A percentile compares a stretch with the other conserved stretches of the same genome.
phyloP scores from a whole-genome alignment of 768 basidiomycete genomes.

The Russula compacta region DNA sequence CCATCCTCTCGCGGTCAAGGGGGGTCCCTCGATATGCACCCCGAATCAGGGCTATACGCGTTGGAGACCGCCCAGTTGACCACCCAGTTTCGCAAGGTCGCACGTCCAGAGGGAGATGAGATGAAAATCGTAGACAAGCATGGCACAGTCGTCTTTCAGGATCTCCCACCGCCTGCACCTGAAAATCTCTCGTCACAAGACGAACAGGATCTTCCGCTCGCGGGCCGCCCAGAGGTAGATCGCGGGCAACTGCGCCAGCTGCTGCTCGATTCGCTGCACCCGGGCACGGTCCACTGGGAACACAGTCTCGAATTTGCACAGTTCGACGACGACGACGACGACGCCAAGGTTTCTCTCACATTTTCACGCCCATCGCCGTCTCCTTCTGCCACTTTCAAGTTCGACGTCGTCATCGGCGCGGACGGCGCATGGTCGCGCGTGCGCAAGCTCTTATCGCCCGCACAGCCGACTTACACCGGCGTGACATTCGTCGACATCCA shows the following conservation, averaged over 20 bases:
- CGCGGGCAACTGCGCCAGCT: constrained; percentile 9
- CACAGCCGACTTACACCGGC: constrained; percentile 29
- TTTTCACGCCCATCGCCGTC: not conserved
- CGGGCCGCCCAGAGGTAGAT: constrained; percentile 6
- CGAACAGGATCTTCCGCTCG: not conserved
- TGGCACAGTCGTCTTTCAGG: not conserved
- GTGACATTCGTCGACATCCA: constrained; percentile 19
- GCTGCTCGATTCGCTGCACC: constrained; percentile 7
- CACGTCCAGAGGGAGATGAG: constrained; percentile 4
- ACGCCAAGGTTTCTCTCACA: not conserved
- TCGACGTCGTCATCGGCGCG: constrained; percentile 29
- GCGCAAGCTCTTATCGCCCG: constrained; percentile 27
- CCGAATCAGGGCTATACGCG: not conserved
- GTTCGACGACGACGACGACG: not conserved
- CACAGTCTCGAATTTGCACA: not conserved
- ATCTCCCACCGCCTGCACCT: not conserved
- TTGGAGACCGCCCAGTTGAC: constrained; percentile 1
- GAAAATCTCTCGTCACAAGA: not conserved
- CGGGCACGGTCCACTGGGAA: not conserved
- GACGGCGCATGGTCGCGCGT: constrained; percentile 35
- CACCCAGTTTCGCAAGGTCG: constrained; percentile 1
- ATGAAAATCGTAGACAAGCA: not conserved
- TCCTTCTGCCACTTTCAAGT: not conserved
- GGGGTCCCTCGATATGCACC: constrained; percentile 48
- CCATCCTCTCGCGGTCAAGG: constrained; percentile 15